These are phyloP conservation scores for Pyricularia grisea DNA, from an alignment of 2,329 filamentous ascomycete genomes.

Conservation along the genomic window DNA sequence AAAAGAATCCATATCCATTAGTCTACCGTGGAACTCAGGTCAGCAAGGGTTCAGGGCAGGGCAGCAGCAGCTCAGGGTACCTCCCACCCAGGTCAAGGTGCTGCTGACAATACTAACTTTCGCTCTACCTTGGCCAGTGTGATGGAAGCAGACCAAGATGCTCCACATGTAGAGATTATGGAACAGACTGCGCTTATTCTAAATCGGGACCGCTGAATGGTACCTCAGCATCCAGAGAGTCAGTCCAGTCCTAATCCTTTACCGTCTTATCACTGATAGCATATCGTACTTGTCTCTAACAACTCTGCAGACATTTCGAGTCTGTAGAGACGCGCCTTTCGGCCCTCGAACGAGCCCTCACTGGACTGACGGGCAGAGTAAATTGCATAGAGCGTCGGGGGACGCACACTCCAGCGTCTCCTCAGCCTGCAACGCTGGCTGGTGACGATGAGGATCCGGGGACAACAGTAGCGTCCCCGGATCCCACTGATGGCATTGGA, in stretches of 20 bases:
- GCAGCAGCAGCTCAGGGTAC: not conserved
- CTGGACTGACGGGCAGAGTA: not conserved
- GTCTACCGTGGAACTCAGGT: not conserved
- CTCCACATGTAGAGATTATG: constrained; percentile 5
- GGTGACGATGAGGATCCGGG: not conserved
- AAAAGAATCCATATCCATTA: not conserved
- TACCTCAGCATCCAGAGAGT: not conserved
- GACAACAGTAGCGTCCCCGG: constrained; percentile 1
- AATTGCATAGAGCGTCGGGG: not conserved
- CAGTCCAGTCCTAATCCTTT: not conserved
- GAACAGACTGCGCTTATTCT: constrained; percentile 8
- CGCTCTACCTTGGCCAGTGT: constrained; percentile 3
- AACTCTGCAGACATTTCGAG: constrained; percentile 6
- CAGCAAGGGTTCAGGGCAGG: not conserved
- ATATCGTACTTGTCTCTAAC: not conserved
- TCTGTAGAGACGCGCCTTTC: constrained; percentile 7
- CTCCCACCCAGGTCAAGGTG: not conserved
- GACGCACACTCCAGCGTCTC: not conserved
- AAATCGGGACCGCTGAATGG: not conserved
- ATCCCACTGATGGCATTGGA: constrained; percentile 14
- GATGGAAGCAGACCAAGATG: constrained; percentile 8
- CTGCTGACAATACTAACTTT: not conserved
- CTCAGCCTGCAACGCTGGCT: not conserved
- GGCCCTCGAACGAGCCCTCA: constrained; percentile 2
- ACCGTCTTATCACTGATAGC: not conserved